These are phyloP conservation scores for Penicillium sp. DNA, from an alignment of 2,329 filamentous ascomycete genomes.

Conservation along the genomic window DNA sequence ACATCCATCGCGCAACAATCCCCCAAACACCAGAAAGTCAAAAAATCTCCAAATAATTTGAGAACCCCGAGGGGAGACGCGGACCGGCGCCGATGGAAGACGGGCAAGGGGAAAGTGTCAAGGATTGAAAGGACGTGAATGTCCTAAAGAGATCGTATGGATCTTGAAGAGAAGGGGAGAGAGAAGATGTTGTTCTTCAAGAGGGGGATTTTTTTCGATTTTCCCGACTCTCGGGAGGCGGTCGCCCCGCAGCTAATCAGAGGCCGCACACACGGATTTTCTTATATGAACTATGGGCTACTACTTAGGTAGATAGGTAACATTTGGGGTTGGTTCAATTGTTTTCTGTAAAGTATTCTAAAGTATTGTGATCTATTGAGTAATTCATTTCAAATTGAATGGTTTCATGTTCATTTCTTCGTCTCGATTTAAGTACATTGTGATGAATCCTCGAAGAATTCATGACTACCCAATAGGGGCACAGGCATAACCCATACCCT, in stretches of 20 bases:
- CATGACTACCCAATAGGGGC: neutral
- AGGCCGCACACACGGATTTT: slow-evolving; percentile 26
- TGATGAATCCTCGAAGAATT: neutral
- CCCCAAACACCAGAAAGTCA: slow-evolving; percentile 33
- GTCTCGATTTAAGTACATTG: neutral
- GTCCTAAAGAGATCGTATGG: slow-evolving; percentile 13
- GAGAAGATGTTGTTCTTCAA: slow-evolving; percentile 21
- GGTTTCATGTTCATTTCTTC: slow-evolving; percentile 1
- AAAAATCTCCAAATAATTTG: slow-evolving; percentile 25
- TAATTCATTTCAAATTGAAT: neutral
- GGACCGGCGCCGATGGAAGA: slow-evolving; percentile 19
- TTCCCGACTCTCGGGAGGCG: slow-evolving; percentile 19
- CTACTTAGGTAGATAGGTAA: neutral
- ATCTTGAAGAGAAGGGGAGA: slow-evolving; percentile 14
- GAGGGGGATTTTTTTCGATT: slow-evolving; percentile 23
- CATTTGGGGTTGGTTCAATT: neutral
- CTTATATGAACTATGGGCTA: neutral
- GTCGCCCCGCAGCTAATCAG: slow-evolving; percentile 31
- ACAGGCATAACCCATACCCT: neutral
- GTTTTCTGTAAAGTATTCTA: neutral
- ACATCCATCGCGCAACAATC: slow-evolving; percentile 55
- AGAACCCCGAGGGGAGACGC: slow-evolving; percentile 18
- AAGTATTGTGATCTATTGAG: too few species aligned
- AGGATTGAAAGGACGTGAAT: slow-evolving; percentile 11
- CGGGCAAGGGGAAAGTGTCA: neutral